Evolutionary conservation across 1,284 basidiomycete genomes (phyloP), one percentile per base, ranked within the genome.

Genomic region (Apiotrichum montevideense): DNA sequence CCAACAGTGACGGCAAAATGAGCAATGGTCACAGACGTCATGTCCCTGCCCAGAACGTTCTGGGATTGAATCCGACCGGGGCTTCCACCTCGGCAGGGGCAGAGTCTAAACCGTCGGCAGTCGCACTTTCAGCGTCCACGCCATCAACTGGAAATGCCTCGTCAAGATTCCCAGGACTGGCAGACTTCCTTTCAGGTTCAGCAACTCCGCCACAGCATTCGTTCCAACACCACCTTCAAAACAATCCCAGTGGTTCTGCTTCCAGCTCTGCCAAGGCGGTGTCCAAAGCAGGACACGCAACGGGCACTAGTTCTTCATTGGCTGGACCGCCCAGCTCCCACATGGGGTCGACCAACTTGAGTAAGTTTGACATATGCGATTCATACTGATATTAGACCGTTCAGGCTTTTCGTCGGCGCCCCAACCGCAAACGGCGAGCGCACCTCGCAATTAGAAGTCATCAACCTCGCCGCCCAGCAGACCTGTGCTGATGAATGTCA

Each of bases 151-250:
- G 41, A n/a, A 57, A 57, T 21, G 55, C 57, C 13, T 55, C 60
- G 10, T 48, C 60, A 0, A 46, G 65, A 13, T 71, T 68, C 46
- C 60, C 67, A 3, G 65, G 63, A 3, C 54, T 70, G 53, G 61
- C 63, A 4, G 68, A 70, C 41, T 70, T 67, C 41, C 57, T 70
- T 7, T 59, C 57, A 0, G 64, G 62, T 2, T 58, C 63, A 3
- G 57, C 52, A 10, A 57, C 53, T 37, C 56, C 51, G 4, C 54
- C 61, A 3, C 61, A 62, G 29, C 56, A 62, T 41, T 52, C 61
- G 1, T 62, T 62, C 51, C 62, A 44, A 40, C 63, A 48, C 50
- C 59, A 52, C 41, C 60, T 54, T 34, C 46, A 59, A 35, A 51
- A 47, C 34, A 45, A 32, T 6, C 21, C 39, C 15, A 35, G 41